Base-by-base conservation (phyloP, 192 early-diverging fungal species). In the Coemansia sp. region DNA sequence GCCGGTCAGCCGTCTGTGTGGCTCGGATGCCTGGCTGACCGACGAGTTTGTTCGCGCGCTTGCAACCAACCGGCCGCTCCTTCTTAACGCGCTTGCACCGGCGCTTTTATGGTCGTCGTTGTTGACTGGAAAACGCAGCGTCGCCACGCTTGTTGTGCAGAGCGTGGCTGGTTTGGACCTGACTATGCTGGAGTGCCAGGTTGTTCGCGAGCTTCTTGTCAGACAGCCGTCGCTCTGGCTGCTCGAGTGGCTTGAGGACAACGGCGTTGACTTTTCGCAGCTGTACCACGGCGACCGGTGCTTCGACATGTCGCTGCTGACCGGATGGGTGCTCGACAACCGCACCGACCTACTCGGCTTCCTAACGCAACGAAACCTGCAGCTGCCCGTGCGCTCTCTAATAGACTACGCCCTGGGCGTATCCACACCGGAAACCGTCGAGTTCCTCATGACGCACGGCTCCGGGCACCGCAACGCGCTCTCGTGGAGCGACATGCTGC, bases 401-500 rank as follows among this genome's bases (percentile, higher is more conserved):
- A 14, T 73, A 10, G 71, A 73, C 12, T 67, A 73, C 22, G 64
- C 71, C 24, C 53, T 73, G 33, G 42, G 64, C n/a, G 27, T 55
- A 9, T 62, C 71, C 10, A 27, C 55, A 0, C 64, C 71, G 4
- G 56, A 30, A 4, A 54, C 48, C 9, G 52, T 73, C 22, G 57
- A 48, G 38, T 63, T 73, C 39, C 48, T 73, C n/a, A 62, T 73
- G 56, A 19, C 6, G 22, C 55, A 59, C 42, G 54, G 55, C 11
- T 5, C 64, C 10, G 39, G 37, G 30, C 38, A 63, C n/a, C 30
- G 18, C 42, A 24, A 59, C 34, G 47, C 15, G 55, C 56, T 55
- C 6, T 60, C 71, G 19, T 73, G 71, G 71, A 60, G 67, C 41
- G 71, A 73, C 27, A 46, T 73, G 45, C 21, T 73, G 42, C 47